Evolutionary conservation across 2,329 filamentous ascomycete species (phyloP).

Genomic region (Trichoderma pleuroti): DNA sequence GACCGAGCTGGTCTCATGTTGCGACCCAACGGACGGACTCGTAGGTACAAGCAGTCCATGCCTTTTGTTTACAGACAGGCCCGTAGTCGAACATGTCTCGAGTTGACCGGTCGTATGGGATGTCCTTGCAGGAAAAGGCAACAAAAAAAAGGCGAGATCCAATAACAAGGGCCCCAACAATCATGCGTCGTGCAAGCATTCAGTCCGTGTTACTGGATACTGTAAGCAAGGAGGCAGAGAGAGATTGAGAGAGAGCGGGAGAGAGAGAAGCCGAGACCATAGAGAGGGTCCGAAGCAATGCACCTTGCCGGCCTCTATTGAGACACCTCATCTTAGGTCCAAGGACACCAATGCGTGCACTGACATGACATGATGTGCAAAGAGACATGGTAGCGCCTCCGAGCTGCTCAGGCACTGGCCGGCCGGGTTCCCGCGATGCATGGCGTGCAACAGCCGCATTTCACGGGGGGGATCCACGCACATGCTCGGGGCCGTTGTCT

Average conservation of each 20-base stretch:
- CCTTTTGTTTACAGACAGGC: not conserved
- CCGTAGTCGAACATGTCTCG: not conserved
- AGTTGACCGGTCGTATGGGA: not conserved
- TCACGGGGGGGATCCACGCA: conserved; percentile 7
- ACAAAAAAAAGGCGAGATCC: not conserved
- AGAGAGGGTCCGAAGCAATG: not conserved
- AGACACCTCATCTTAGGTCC: not conserved
- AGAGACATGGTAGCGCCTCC: conserved; percentile 12
- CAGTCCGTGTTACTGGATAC: not conserved
- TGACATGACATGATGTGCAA: not conserved
- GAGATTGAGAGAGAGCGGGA: not conserved
- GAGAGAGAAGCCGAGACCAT: not conserved
- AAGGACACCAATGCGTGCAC: not conserved
- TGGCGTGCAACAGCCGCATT: conserved; percentile 5
- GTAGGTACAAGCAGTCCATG: not conserved
- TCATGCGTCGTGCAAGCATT: not conserved
- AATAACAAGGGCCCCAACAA: not conserved
- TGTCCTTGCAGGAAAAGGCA: not conserved
- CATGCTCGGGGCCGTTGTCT: conserved; percentile 6
- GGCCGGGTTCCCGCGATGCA: conserved; percentile 11
- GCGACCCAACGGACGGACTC: not conserved
- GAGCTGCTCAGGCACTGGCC: conserved; percentile 2
- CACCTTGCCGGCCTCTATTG: not conserved
- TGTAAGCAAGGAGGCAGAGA: not conserved
- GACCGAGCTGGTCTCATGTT: not conserved